A percentile compares a stretch with the other conserved stretches of the same genome.
phyloP scores from a whole-genome alignment of 2,329 filamentous ascomycete genomes.

The Aspergillus udagawae region DNA sequence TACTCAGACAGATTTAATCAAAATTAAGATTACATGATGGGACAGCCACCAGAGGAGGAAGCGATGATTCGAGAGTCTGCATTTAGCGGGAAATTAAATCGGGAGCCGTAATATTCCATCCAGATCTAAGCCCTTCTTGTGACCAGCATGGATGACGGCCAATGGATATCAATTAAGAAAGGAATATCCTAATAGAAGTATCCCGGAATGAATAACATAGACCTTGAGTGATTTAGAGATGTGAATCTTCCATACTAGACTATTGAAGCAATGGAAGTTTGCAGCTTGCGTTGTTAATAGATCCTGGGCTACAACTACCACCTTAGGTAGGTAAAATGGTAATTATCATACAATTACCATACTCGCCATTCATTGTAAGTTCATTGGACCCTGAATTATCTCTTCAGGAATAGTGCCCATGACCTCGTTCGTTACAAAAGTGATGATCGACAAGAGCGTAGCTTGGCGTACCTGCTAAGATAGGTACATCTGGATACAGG shows the following conservation, averaged over 20 bases:
- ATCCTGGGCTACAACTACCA: background rate
- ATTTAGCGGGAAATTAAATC: background rate
- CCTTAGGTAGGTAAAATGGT: too few species aligned
- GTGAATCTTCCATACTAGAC: too few species aligned
- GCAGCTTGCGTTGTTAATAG: too few species aligned
- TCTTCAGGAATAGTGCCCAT: background rate
- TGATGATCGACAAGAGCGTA: too few species aligned
- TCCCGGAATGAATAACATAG: too few species aligned
- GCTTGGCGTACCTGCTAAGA: background rate
- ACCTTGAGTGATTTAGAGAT: background rate
- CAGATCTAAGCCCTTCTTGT: background rate
- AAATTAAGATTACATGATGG: background rate
- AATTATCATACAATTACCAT: background rate
- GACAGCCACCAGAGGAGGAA: background rate
- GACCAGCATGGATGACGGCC: too few species aligned
- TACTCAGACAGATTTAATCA: background rate
- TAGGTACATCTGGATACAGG: too few species aligned
- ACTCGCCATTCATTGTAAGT: background rate
- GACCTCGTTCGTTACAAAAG: background rate
- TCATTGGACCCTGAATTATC: background rate
- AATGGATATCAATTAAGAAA: too few species aligned
- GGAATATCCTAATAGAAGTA: too few species aligned
- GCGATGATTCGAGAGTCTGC: background rate
- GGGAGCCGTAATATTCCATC: background rate
- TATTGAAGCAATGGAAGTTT: too few species aligned